phyloP scores from a whole-genome alignment of 495 filamentous ascomycete genomes.

The Gamarada debralockiae region DNA sequence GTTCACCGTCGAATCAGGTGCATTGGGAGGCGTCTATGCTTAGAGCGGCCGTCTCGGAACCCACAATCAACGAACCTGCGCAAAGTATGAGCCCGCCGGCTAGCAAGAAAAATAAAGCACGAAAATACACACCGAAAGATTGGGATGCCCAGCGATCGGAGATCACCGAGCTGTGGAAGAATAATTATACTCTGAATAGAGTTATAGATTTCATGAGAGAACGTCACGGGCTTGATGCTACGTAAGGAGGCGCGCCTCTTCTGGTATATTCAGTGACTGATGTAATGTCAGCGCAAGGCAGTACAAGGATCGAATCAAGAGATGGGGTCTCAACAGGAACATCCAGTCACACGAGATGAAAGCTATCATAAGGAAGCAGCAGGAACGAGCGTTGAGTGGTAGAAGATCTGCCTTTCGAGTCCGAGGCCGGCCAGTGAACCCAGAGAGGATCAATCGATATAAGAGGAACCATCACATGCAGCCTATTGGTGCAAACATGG shows the following conservation, averaged over 20 bases:
- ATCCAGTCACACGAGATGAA: slow-evolving; percentile 28
- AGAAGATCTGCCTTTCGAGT: slow-evolving; percentile 5
- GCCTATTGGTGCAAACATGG: not conserved
- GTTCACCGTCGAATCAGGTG: not conserved
- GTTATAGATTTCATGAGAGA: not conserved
- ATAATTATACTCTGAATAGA: not conserved
- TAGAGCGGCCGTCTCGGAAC: not conserved
- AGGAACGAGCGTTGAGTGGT: slow-evolving; percentile 8
- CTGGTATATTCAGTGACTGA: not conserved
- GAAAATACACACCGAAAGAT: not conserved
- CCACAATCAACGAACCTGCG: not conserved
- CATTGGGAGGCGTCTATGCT: not conserved
- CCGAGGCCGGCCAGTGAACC: not conserved
- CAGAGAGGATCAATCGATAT: slow-evolving; percentile 5
- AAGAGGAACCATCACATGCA: not conserved
- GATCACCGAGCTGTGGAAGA: not conserved
- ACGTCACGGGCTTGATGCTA: not conserved
- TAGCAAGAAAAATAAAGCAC: not conserved
- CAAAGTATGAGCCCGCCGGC: not conserved
- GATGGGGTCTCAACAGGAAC: slow-evolving; percentile 29
- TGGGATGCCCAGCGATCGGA: not conserved
- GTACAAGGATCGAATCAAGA: slow-evolving; percentile 27
- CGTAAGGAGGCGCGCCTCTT: not conserved
- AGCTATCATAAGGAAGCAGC: slow-evolving; percentile 27
- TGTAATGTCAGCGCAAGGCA: slow-evolving; percentile 7